Evolutionary conservation across 176 grass and related monocot genomes (phyloP).

Genomic region (Dendrocalamus sinicus): DNA sequence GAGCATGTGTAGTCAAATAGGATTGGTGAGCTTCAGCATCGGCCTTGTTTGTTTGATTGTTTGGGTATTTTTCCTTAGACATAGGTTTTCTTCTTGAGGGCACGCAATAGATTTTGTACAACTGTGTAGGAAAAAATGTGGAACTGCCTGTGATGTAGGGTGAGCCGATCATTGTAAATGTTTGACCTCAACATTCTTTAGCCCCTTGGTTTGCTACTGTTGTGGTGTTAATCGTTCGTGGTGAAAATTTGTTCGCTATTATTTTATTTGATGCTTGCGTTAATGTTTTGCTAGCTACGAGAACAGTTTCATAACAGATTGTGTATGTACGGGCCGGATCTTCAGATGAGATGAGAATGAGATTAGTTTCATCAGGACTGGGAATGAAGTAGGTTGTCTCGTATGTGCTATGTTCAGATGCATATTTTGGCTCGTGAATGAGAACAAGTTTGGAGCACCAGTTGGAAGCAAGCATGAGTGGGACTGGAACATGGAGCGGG

Average conservation of each 20-base stretch:
- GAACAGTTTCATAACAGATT: not conserved
- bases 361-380: not conserved
- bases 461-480: not conserved
- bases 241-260: not conserved
- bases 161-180: constrained; percentile 44
- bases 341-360: not conserved
- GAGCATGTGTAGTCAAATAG: constrained; percentile 28
- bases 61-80: constrained; percentile 38
- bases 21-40: constrained; percentile 20
- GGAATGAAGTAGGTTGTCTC: not conserved
- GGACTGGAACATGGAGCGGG: not conserved
- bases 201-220: constrained; percentile 28
- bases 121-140: constrained; percentile 12
- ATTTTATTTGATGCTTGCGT: not conserved
- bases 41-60: constrained; percentile 37
- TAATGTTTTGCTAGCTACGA: not conserved
- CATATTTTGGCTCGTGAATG: not conserved
- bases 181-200: constrained; percentile 44
- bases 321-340: not conserved
- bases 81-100: constrained; percentile 25
- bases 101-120: constrained; percentile 37
- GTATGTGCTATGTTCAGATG: not conserved
- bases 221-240: not conserved
- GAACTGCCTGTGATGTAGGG: constrained; percentile 29
- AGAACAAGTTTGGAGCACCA: not conserved